Evolutionary conservation across 208 protist species (phyloP).

Genomic region (Leishmania aethiopica): DNA sequence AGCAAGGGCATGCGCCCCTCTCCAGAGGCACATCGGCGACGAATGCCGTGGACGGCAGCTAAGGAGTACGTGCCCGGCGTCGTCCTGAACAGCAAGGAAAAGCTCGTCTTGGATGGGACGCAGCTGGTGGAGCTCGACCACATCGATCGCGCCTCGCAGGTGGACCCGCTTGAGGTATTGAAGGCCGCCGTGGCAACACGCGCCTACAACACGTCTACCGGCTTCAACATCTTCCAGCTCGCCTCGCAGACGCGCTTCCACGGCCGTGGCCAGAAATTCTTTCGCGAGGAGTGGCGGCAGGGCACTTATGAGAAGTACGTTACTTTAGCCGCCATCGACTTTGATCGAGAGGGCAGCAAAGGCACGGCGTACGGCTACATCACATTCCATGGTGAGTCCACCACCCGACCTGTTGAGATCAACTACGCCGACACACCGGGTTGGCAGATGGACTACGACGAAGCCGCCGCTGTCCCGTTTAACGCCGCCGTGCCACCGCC

Average conservation of each 20-base stretch:
- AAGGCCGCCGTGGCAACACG: constrained; percentile 74
- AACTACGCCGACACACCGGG: constrained; percentile 75
- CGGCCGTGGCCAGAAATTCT: constrained; percentile 79
- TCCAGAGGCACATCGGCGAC: constrained; percentile 69
- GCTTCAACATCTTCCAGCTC: constrained; percentile 87
- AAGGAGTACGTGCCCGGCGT: constrained; percentile 84
- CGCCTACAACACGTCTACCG: constrained; percentile 87
- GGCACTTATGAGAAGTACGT: constrained; percentile 91
- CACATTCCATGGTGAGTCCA: constrained; percentile 89
- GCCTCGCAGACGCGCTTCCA: constrained; percentile 69
- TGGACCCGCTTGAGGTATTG: constrained; percentile 86
- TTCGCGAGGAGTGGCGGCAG: constrained; percentile 86
- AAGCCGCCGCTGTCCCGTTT: constrained; percentile 62
- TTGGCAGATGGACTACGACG: constrained; percentile 74
- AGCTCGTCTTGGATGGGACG: constrained; percentile 79
- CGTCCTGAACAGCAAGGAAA: constrained; percentile 82
- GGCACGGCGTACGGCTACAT: constrained; percentile 88
- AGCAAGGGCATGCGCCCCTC: constrained; percentile 72
- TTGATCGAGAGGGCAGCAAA: constrained; percentile 71
- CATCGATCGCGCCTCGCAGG: constrained; percentile 76
- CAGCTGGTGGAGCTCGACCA: constrained; percentile 80
- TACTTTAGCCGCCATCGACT: constrained; percentile 82
- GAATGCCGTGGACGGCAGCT: constrained; percentile 90
- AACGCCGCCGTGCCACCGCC: constrained; percentile 70
- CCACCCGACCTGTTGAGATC: constrained; percentile 76